Base-by-base conservation (phyloP, 1,284 basidiomycete species). In the Malassezia sympodialis region DNA sequence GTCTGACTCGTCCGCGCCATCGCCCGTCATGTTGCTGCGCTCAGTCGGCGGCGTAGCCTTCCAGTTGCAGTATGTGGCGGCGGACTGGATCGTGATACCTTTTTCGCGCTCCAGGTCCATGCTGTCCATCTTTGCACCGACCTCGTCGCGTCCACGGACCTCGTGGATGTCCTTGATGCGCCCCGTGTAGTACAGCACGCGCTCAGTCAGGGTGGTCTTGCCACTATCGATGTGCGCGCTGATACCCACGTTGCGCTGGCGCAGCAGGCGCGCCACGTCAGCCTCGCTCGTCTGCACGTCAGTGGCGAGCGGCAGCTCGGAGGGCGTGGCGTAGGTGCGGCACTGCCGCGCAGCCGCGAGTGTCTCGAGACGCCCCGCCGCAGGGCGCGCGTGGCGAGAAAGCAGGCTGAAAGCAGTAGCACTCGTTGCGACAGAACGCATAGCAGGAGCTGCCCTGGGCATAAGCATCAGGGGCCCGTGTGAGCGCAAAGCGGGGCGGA, bases 71-170 rank as follows among this genome's bases (percentile, higher is more conserved):
- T 93, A 98, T 0, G 94, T 98, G 1, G 94, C 94, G 4, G 94
- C 93, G 68, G 87, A 90, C 77, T 99, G 93, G 64, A 99, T 99
- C 27, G 94, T 98, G 72, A 99, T 99, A 45, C 93, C 94, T 78
- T 99, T 98, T 77, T 98, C 94, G 46, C 93, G 81, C 76, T 99
- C 94, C 8, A 99, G 80, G 67, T 98, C 94, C 93, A 99, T 99
- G 70, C 86, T 88, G 77, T 99, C 93, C 94, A 99, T 99, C 80
- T 99, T 98, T 23, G 93, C 94, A 47, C 93, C 94, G 23, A 98
- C 90, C 48, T 85, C 84, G 76, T 98, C 93, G 52, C 87, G 82
- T 37, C 94, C 94, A 65, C 94, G 82, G 14, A 94, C 93, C 81
- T 99, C 94, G 75, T 99, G 94, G 68, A 99, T 96, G 54, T 90